Percentiles rank a stretch among this genome's conserved stretches.
Conservation (phyloP, 2,329 filamentous ascomycete genomes). For the Calonectria naviculata region DNA sequence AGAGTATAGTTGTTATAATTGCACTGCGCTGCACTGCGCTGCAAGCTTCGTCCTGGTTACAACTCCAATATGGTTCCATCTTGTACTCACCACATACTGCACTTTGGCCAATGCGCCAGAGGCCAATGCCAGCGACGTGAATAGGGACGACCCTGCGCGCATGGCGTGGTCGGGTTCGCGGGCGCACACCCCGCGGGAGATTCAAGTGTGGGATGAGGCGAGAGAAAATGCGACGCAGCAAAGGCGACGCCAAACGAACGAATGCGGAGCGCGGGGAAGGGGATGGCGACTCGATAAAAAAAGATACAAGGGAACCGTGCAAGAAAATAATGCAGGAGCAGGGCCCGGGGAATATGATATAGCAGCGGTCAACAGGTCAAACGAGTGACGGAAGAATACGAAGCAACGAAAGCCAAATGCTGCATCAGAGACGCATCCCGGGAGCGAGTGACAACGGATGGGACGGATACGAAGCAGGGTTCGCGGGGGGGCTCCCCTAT, state of each 20-base stretch:
- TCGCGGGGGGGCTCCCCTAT: not conserved
- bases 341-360: not conserved
- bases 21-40: too few relatives aligned
- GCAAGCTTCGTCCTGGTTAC: too few relatives aligned
- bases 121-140: slow-evolving; percentile 13
- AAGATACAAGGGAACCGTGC: not conserved
- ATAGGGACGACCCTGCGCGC: slow-evolving; percentile 11
- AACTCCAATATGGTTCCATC: too few relatives aligned
- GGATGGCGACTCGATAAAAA: too few relatives aligned
- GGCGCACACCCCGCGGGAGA: not conserved
- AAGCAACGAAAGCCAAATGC: slow-evolving; percentile 5
- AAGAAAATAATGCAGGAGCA: not conserved
- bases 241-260: not conserved
- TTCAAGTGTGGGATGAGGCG: not conserved
- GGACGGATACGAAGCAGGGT: slow-evolving; percentile 13
- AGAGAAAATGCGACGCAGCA: not conserved
- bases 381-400: slow-evolving; percentile 11
- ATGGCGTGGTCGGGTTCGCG: not conserved
- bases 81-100: slow-evolving; percentile 24
- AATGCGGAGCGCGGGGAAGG: not conserved
- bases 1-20: too few relatives aligned
- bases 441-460: slow-evolving; percentile 2
- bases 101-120: slow-evolving; percentile 22
- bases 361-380: not conserved
- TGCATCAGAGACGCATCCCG: not conserved